Percentiles rank a stretch among this genome's conserved stretches.
phyloP scores from a whole-genome alignment of 2,329 filamentous ascomycete species.

The Tolypocladium ophioglossoides region DNA sequence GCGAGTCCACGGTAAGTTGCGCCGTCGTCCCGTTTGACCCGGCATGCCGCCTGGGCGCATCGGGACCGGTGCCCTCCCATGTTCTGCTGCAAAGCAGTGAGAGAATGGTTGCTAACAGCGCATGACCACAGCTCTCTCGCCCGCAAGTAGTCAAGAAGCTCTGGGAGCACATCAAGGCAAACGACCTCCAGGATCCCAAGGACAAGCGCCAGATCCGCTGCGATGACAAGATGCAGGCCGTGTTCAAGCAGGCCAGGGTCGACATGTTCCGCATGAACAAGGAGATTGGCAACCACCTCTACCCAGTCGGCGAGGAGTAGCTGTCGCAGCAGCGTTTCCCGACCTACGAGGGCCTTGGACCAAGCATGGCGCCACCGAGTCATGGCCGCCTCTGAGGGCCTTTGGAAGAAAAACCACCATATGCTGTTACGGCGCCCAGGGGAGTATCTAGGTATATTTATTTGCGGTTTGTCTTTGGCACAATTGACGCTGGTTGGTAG shows the following conservation, averaged over 20 bases:
- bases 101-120: neutral
- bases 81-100: neutral
- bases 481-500: neutral
- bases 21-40: neutral
- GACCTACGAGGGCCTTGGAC: neutral
- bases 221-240: constrained; percentile 80
- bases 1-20: constrained; percentile 51
- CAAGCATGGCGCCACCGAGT: neutral
- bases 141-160: constrained; percentile 94
- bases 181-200: constrained; percentile 78
- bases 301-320: constrained; percentile 63
- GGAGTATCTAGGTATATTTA: constrained; percentile 2
- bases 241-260: constrained; percentile 84
- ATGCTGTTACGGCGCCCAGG: constrained; percentile 5
- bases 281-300: constrained; percentile 80
- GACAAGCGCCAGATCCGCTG: constrained; percentile 91
- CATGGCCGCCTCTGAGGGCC: neutral
- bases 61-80: neutral
- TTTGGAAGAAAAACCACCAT: neutral
- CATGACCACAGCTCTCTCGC: constrained; percentile 60
- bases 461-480: constrained; percentile 1
- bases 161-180: constrained; percentile 87
- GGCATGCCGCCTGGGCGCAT: neutral
- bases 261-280: constrained; percentile 99
- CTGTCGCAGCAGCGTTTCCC: neutral